Base-by-base conservation (phyloP, 345 rosid genomes). In the Viola odorata region DNA sequence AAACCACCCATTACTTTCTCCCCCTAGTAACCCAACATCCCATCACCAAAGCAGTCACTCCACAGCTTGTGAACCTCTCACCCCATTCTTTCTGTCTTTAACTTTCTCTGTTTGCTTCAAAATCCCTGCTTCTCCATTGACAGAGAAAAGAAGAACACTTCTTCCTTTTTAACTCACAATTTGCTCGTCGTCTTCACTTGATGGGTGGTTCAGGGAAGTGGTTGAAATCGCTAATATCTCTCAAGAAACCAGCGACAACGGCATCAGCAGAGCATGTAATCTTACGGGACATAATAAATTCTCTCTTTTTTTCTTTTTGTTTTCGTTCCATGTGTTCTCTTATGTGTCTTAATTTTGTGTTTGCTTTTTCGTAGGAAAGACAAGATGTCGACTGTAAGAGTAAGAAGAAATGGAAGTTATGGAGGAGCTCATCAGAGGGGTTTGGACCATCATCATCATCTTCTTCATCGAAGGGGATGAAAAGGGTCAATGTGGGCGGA, bases 381-480 rank as follows among this genome's bases (percentile, higher is more conserved):
- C 61, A 60, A 55, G 65, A 74, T 9, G 83, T 73, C 23, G 41
- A 7, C 6, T 83, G 83, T 77, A 17, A 17, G 12, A 69, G 76
- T 16, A 87, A 79, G 85, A 88, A 83, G 85, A 92, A 88, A 63
- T 90, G 97, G 96, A 85, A 79, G 78, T 75, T 86, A 0, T 87
- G 98, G 98, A 80, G 97, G 73, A 79, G 85, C 61, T 76, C 98
- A n/a, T 87, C 97, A 4, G 98, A 86, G 39, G 84, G 84, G 54
- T 68, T 71, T 6, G 67, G 65, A 11, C 66, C 82, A 32, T 67
- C 32, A 23, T 23, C 32, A 23, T 23, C 32, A 23, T 23, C 32
- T 1, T 23, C 83, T 3, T 69, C 76, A 55, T 54, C 58, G 14
- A 84, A 79, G 68, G 88, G 76, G 3, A 48, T 66, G 47, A 86